phyloP scores from a whole-genome alignment of 495 filamentous ascomycete genomes.

The Pyrenopolyporus hunteri region DNA sequence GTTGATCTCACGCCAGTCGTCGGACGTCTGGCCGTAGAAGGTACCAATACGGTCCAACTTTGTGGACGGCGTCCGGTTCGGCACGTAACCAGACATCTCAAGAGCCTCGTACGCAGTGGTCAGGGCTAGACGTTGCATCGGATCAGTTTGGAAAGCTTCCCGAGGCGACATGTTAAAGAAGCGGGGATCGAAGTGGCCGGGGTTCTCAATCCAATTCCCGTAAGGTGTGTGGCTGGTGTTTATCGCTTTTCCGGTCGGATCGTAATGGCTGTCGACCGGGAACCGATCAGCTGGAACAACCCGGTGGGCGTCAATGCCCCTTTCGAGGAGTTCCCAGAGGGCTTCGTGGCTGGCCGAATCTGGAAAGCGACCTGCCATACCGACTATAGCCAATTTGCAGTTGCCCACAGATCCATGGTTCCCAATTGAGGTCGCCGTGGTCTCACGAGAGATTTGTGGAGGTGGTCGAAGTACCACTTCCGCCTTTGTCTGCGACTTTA shows the following conservation, averaged over 20 bases:
- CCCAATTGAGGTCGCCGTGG: slow-evolving; percentile 43
- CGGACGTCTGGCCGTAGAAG: slow-evolving; percentile 91
- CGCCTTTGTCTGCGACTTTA: slow-evolving; percentile 48
- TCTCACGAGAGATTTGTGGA: slow-evolving; percentile 44
- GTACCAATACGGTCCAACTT: slow-evolving; percentile 84
- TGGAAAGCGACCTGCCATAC: slow-evolving; percentile 78
- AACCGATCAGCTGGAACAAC: slow-evolving; percentile 76
- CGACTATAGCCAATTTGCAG: slow-evolving; percentile 70
- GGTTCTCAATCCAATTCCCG: slow-evolving; percentile 88
- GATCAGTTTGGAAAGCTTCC: slow-evolving; percentile 87
- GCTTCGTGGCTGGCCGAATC: slow-evolving; percentile 67
- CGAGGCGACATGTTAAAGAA: slow-evolving; percentile 98
- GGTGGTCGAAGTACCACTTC: slow-evolving; percentile 49
- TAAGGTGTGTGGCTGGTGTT: slow-evolving; percentile 86
- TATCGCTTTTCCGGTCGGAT: slow-evolving; percentile 73
- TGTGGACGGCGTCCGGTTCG: slow-evolving; percentile 84
- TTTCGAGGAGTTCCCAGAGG: slow-evolving; percentile 74
- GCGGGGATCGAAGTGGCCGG: slow-evolving; percentile 80
- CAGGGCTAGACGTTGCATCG: slow-evolving; percentile 83
- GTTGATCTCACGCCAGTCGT: slow-evolving; percentile 92
- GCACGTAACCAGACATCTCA: slow-evolving; percentile 89
- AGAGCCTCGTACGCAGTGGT: slow-evolving; percentile 88
- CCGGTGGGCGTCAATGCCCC: slow-evolving; percentile 66
- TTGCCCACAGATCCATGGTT: slow-evolving; percentile 51
- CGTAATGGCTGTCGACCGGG: slow-evolving; percentile 77